Evolutionary conservation across 2,329 filamentous ascomycete species (phyloP), one percentile per base, ranked within the genome.

Genomic region (Tolypocladium amazonense): DNA sequence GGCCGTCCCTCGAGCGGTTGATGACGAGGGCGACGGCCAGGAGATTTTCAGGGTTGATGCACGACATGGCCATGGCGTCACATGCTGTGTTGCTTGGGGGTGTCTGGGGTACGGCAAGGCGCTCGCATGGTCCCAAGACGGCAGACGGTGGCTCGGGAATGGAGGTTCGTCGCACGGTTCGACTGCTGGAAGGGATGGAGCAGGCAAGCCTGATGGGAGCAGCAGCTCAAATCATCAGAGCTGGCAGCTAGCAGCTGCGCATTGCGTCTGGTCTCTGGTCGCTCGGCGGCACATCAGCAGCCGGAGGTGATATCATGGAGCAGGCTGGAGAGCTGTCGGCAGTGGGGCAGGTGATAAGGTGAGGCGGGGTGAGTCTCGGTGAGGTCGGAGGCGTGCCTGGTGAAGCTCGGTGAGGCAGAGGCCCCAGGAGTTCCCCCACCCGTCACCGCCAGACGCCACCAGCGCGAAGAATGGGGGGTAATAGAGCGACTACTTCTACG

Each of bases 1-100:
- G 89, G 20, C 91, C 90, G 66, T 90, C 88, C 64, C 88, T 85
- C 39, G 88, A 89, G 64, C 88, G 83, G 67, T 85, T 85, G 67
- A 90, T 85, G 65, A 92, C 84, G 45, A 93, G 82, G 57, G 90
- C 84, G 60, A 93, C 84, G 50, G 87, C 89, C 57, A 92, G 72
- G 64, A 85, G 81, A 69, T 84, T 85, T 64, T 80, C 78, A 41
- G 75, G 70, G 68, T 77, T 81, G 59, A 83, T 76, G 58, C 77
- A 76, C 38, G 80, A 73, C 79, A 83, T 83, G 61, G 69, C 56
- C 56, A 37, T 25, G 56, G 47, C 37, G 6, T 14, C 9, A 35
- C 27, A 33, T 20, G 27, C 47, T 52, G 47, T 7, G 25, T 20
- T 11, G 47, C 1, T n/a, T n/a, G n/a, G n/a, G n/a, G n/a, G n/a